Evolutionary conservation across 2,329 filamentous ascomycete species (phyloP).

Genomic region (Beauveria australis): DNA sequence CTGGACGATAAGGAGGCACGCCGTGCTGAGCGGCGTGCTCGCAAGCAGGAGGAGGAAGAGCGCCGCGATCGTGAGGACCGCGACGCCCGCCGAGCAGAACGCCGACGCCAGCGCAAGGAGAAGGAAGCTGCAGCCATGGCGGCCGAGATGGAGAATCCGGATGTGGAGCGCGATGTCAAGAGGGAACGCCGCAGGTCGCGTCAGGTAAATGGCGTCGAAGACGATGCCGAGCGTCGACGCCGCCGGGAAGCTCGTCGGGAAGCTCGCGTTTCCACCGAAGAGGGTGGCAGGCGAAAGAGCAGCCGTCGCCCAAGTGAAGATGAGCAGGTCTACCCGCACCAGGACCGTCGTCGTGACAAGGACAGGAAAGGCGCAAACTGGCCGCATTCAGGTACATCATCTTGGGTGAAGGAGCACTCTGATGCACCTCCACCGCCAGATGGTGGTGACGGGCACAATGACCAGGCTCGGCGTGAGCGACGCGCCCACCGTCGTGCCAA

Average conservation of each 20-base stretch:
- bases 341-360: conserved; percentile 29
- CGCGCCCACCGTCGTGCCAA: conserved; percentile 37
- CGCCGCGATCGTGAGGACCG: conserved; percentile 40
- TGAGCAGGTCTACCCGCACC: conserved; percentile 36
- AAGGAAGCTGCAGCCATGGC: conserved; percentile 36
- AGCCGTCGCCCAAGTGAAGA: conserved; percentile 36
- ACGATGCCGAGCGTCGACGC: conserved; percentile 47
- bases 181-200: conserved; percentile 43
- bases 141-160: conserved; percentile 36
- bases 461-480: conserved; percentile 42
- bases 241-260: conserved; percentile 39
- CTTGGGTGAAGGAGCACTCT: conserved; percentile 58
- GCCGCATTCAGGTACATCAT: conserved; percentile 57
- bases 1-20: conserved; percentile 50
- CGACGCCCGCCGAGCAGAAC: conserved; percentile 41
- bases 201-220: conserved; percentile 31
- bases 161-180: conserved; percentile 36
- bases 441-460: conserved; percentile 34
- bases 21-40: conserved; percentile 44
- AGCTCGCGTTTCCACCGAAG: conserved; percentile 32
- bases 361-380: conserved; percentile 35
- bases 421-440: conserved; percentile 53
- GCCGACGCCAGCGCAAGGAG: conserved; percentile 41
- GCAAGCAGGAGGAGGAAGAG: conserved; percentile 41
- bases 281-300: conserved; percentile 23